Base-by-base conservation (phyloP, 306 rosid genomes). In the Inga leiocalycina region DNA sequence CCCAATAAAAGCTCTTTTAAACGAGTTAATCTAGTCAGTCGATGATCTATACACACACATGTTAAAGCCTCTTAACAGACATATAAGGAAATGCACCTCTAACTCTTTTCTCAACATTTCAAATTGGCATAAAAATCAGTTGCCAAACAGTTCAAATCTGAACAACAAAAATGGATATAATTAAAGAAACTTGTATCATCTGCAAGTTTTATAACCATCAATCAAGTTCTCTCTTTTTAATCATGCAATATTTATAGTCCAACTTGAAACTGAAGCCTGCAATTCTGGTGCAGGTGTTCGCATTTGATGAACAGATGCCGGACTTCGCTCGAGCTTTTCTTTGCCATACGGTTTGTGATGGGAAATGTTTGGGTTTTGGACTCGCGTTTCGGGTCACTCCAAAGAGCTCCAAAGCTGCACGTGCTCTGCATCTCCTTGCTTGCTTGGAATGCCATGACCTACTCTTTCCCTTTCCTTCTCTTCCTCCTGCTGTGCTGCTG, bases 321-420 rank as follows among this genome's bases (percentile, higher is more conserved):
- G 78, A 87, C 97, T 9, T 92, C 97, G 44, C 90, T 96, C 5
- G 99, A 96, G 79, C 91, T 94, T 5, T 96, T 96, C 98, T 96
- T 94, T 15, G 98, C 97, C 24, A 90, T 96, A 85, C 94, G 99
- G 98, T 96, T 96, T 82, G 98, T 96, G 83, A 96, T 96, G 98
- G 99, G 99, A 8, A 96, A 96, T 77, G 98, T 96, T 67, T 96
- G 98, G 99, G 84, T 94, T 11, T 94, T 92, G n/a, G 97, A 94
- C 86, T 92, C 98, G 32, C 98, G 98, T 43, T 89, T 96, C 74
- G 90, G 93, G 37, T 90, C 97, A 3, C 90, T 94, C 80, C 82
- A 81, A 41, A 88, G 85, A 59, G 94, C 99, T 52, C 98, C 99
- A 6, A 96, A 88, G 64, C 98, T 96, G 43, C 91, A 93, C 59